Percentiles rank a stretch among this genome's conserved stretches.
Evolutionary conservation across 2,329 filamentous ascomycete species (phyloP).

Genomic region (Alternaria burnsii): DNA sequence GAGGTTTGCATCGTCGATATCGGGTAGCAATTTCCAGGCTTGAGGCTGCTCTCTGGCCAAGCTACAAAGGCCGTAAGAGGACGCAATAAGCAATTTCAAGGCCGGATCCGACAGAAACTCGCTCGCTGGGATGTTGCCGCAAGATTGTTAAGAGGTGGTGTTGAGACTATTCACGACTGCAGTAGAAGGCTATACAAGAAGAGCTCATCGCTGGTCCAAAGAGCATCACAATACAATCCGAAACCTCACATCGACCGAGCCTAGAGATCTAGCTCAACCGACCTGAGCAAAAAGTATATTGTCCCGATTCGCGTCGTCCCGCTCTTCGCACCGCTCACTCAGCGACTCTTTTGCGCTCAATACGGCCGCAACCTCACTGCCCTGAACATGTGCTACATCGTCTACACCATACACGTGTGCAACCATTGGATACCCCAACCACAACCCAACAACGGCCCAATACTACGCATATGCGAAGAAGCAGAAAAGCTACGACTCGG

Average conservation of each 20-base stretch:
- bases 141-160: constrained; percentile 11
- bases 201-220: constrained; percentile 1
- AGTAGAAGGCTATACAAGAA: constrained; percentile 4
- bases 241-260: not conserved
- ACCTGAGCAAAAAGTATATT: not conserved
- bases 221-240: not conserved
- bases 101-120: constrained; percentile 2
- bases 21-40: not conserved
- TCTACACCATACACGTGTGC: constrained; percentile 44
- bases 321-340: not conserved
- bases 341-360: not conserved
- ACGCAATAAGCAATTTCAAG: not conserved
- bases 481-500: constrained; percentile 39
- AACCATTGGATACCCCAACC: constrained; percentile 46
- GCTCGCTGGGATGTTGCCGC: constrained; percentile 10
- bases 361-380: not conserved
- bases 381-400: constrained; percentile 42
- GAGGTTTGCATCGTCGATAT: constrained; percentile 3
- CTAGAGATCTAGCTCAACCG: not conserved
- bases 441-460: constrained; percentile 35
- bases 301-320: not conserved
- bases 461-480: constrained; percentile 41
- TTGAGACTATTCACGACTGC: constrained; percentile 10
- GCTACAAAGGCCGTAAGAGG: not conserved
- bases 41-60: not conserved